phyloP scores from a whole-genome alignment of 208 protist species.

The Wallacemonas sp. region DNA sequence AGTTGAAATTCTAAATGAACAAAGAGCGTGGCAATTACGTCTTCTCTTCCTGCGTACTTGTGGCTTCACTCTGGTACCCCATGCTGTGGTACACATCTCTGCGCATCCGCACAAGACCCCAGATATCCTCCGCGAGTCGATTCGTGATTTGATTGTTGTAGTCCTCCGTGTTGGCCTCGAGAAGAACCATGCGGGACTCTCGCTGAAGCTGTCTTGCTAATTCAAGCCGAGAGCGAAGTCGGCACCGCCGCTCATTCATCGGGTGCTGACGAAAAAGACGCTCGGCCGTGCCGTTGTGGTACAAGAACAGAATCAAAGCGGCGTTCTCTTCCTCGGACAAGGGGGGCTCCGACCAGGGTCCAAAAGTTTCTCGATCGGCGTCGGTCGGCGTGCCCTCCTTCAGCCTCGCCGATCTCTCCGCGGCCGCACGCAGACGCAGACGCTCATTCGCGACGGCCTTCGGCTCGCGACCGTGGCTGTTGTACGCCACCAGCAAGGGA shows the following conservation, averaged over 20 bases:
- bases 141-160: conserved; percentile 33
- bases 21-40: background rate
- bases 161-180: conserved; percentile 37
- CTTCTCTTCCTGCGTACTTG: background rate
- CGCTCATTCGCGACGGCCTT: background rate
- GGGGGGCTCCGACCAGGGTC: background rate
- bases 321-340: conserved; percentile 9
- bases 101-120: conserved; percentile 22
- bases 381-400: background rate
- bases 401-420: background rate
- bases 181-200: conserved; percentile 32
- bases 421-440: background rate
- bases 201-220: conserved; percentile 30
- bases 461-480: background rate
- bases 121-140: conserved; percentile 25
- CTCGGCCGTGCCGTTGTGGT: conserved; percentile 50
- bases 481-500: conserved; percentile 1
- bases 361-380: background rate
- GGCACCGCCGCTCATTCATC: conserved; percentile 31
- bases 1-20: too few relatives aligned
- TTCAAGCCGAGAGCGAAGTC: conserved; percentile 30
- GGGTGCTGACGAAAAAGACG: conserved; percentile 27
- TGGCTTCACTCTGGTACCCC: background rate
- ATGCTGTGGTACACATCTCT: conserved; percentile 18
- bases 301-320: conserved; percentile 26